A percentile compares a stretch with the other conserved stretches of the same genome.
Evolutionary conservation across 2,329 filamentous ascomycete species (phyloP).

Genomic region (Microsporum canis): DNA sequence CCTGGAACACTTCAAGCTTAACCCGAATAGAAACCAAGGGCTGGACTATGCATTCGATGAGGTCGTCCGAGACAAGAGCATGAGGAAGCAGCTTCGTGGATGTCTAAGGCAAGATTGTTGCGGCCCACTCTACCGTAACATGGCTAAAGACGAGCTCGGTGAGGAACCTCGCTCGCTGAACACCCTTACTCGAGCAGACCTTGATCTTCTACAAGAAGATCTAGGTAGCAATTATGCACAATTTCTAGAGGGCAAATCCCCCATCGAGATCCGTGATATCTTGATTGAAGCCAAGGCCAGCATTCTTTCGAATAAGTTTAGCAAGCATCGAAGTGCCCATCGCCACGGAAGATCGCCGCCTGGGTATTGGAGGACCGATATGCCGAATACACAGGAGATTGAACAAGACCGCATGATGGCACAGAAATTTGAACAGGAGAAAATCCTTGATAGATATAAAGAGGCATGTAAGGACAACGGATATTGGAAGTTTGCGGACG

Average conservation of each 20-base stretch:
- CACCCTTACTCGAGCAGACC: conserved; percentile 20
- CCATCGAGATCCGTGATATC: conserved; percentile 38
- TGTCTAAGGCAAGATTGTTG: conserved; percentile 70
- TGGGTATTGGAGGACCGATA: conserved; percentile 83
- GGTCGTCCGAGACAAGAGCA: conserved; percentile 58
- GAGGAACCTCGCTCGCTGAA: conserved; percentile 20
- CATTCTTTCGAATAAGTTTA: conserved; percentile 61
- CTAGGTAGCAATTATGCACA: conserved; percentile 28
- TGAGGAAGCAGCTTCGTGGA: conserved; percentile 59
- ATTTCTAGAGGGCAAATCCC: conserved; percentile 15
- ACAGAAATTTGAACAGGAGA: conserved; percentile 49
- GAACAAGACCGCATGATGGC: conserved; percentile 55
- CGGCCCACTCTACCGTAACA: conserved; percentile 56
- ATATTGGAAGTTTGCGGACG: conserved; percentile 71
- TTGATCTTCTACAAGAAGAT: conserved; percentile 40
- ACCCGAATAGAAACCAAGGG: conserved; percentile 60
- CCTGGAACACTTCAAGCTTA: conserved; percentile 70
- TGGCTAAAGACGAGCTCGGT: conserved; percentile 42
- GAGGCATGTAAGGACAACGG: conserved; percentile 72
- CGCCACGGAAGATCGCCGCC: conserved; percentile 62
- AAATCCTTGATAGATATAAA: conserved; percentile 60
- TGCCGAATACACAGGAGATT: conserved; percentile 76
- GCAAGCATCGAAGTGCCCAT: conserved; percentile 66
- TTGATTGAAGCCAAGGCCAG: conserved; percentile 66
- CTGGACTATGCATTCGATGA: conserved; percentile 62